Base-by-base conservation (phyloP, 2,329 filamentous ascomycete species). In the Fusarium tuaranense region DNA sequence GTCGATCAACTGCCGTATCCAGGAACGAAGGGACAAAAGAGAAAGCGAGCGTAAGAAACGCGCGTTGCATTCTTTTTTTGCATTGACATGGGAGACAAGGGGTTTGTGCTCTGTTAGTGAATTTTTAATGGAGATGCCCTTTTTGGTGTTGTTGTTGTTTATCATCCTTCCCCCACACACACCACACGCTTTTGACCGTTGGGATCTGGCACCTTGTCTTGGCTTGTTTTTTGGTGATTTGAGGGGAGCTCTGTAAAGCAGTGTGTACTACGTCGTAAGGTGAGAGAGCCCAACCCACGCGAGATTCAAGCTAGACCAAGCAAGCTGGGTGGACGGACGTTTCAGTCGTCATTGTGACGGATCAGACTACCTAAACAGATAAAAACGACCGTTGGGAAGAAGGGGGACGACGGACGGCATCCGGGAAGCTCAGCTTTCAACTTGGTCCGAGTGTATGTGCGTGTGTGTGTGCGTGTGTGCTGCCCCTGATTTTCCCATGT, bases 1-100 rank as follows among this genome's bases (percentile, higher is more conserved):
- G 71, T 59, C 65, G 69, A 73, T 72, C 66, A 69, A 69, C 69
- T 73, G 58, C 69, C 65, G 39, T 60, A 73, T 69, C 59, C 51
- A 73, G 70, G 63, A 65, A 59, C 63, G 32, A 41, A 14, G 34
- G 9, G 32, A 36, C 30, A 39, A 46, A 39, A 51, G 13, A 27
- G 46, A 16, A 44, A 53, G 27, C 48, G 27, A 27, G 53, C 14
- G 14, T 14, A 34, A 27, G 36, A 41, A 34, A 27, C 57, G 25
- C 38, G 36, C 30, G 36, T 22, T 58, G 27, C 9, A 36, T 51
- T 44, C 30, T 48, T 32, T 22, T 32, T 41, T 32, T 36, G 60
- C 60, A 51, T 63, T 51, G 44, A 51, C 60, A 62, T 18, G 38
- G 38, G 18, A 27, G 32, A 63, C 41, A 32, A 32, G 39, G 41